Base-by-base conservation (phyloP, 2,329 filamentous ascomycete genomes). In the Pezicula rhizophila region DNA sequence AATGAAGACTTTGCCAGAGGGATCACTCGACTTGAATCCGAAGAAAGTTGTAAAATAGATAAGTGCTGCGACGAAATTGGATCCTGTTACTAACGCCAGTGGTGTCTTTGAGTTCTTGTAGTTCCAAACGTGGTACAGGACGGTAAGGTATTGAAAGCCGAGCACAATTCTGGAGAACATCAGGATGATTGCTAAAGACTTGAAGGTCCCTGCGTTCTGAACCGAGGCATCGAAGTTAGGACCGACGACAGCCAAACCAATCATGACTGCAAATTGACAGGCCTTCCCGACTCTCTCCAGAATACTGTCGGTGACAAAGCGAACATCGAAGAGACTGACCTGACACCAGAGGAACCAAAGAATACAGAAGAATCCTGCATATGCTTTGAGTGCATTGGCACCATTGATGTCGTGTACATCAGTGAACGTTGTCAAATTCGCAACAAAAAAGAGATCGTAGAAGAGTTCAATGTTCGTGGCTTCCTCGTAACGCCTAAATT, bases 381-480 rank as follows among this genome's bases (percentile, higher is more conserved):
- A 77, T 68, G 46, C 78, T 67, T 58, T 79, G 75, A 33, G 72
- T 57, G 31, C 58, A 8, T 44, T 17, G 14, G 65, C 47, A 53
- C 76, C 72, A 55, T 77, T 78, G 53, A 81, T 78, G 38, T 79
- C 74, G 54, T 78, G 73, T 4, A 71, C 68, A 8, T 68, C 68
- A 4, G 76, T 78, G 53, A 82, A 81, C 0, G 76, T 79, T 2
- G 77, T 76, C 28, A 82, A 60, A 53, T 82, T 82, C 17, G 76
- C 78, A 15, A 81, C 77, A 50, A 82, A 79, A 57, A 81, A 81
- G 1, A 82, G 65, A 60, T 81, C 78, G 57, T 77, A 81, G 59
- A 81, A 81, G 3, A 81, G 66, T 57, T 80, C 20, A n/a, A 40
- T 45, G 35, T 49, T 49, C 1, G 41, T 45, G 8, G 47, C 18